A percentile compares a stretch with the other conserved stretches of the same genome.
These are phyloP conservation scores for Populus alba DNA, from an alignment of 345 rosid genomes.

Conservation along the genomic window DNA sequence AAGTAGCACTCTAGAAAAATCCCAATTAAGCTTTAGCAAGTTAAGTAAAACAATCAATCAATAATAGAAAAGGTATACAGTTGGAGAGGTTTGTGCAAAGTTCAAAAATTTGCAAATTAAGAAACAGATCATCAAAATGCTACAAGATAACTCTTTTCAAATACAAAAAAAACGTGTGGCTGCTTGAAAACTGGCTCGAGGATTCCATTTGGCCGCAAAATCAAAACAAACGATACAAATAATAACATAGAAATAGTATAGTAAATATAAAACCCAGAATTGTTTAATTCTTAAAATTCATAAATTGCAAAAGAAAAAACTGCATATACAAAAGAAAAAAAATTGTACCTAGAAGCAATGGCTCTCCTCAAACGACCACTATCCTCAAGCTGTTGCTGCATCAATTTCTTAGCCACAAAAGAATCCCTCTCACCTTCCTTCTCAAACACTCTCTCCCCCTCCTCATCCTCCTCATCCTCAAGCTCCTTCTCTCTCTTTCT, in stretches of 20 bases:
- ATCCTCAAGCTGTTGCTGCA: constrained; percentile 85
- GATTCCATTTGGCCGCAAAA: not conserved
- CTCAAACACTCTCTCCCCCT: constrained; percentile 39
- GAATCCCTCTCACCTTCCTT: constrained; percentile 62
- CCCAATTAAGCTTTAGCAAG: not conserved
- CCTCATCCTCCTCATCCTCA: constrained; percentile 39
- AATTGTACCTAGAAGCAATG: constrained; percentile 67
- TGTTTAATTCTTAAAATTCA: not conserved
- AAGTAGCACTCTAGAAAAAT: not conserved
- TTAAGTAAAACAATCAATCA: too few species aligned
- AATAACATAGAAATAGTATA: not conserved
- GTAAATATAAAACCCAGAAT: not conserved
- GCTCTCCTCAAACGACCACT: constrained; percentile 73
- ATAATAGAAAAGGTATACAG: not conserved
- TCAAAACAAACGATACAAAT: not conserved
- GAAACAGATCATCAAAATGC: not conserved
- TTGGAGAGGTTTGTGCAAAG: not conserved
- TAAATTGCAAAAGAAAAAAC: not conserved
- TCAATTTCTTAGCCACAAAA: constrained; percentile 55
- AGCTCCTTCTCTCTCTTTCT: constrained; percentile 35
- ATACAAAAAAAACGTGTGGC: not conserved
- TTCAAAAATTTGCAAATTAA: not conserved
- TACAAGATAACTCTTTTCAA: not conserved
- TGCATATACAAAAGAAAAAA: not conserved
- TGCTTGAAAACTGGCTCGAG: not conserved